These are phyloP conservation scores for Fusarium sp. DNA, from an alignment of 2,329 filamentous ascomycete species.

Conservation along the genomic window DNA sequence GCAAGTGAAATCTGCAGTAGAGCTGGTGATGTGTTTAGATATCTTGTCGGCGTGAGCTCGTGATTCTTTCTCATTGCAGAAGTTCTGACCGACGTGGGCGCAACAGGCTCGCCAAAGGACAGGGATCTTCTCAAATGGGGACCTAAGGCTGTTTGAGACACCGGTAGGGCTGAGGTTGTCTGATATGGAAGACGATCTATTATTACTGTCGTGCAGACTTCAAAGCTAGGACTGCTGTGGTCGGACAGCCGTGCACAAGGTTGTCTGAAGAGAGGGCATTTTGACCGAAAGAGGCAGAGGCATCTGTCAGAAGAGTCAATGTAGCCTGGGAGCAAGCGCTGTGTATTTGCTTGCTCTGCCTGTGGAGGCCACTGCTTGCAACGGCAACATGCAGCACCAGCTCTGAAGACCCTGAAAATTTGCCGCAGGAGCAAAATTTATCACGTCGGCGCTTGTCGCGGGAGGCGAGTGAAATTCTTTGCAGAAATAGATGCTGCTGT, in stretches of 20 bases:
- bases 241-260: not conserved
- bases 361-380: not conserved
- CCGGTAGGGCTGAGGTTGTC: too few relatives aligned
- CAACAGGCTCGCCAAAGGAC: not conserved
- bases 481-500: rapidly evolving
- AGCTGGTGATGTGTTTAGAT: not conserved
- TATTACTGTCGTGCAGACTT: not conserved
- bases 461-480: not conserved
- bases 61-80: not conserved
- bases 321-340: not conserved
- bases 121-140: not conserved
- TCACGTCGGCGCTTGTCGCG: rapidly evolving
- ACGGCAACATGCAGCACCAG: not conserved
- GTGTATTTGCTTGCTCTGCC: not conserved
- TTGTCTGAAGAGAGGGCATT: not conserved
- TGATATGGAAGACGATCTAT: not conserved
- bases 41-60: not conserved
- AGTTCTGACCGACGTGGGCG: not conserved
- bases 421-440: not conserved
- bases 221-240: not conserved
- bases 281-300: not conserved
- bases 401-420: not conserved
- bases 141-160: too few relatives aligned
- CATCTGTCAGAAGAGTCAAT: not conserved
- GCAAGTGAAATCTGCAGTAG: not conserved